Conservation (phyloP, 192 early-diverging fungal species). For the Backusella luteola region DNA sequence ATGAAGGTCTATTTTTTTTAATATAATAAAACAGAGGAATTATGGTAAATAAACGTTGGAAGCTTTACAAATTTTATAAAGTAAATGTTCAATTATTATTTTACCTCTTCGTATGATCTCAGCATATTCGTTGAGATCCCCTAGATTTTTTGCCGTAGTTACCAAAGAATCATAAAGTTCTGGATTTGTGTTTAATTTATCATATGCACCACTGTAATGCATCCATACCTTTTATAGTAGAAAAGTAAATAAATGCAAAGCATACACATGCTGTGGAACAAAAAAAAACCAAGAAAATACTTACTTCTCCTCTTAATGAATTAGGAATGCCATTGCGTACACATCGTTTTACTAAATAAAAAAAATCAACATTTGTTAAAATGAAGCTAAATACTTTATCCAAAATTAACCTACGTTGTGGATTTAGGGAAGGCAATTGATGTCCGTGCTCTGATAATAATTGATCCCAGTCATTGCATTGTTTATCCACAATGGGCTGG, state of each 20-base stretch:
- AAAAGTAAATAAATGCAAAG: neutral
- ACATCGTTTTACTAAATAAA: conserved; percentile 59
- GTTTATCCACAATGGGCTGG: conserved; percentile 45
- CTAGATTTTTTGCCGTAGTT: conserved; percentile 38
- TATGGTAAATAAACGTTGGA: neutral
- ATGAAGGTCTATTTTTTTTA: conserved; percentile 60
- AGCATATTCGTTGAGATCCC: conserved; percentile 61
- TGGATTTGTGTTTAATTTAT: conserved; percentile 49
- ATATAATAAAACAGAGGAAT: neutral
- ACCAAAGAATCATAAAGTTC: conserved; percentile 58
- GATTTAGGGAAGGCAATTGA: neutral
- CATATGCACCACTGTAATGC: conserved; percentile 68
- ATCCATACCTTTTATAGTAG: conserved; percentile 42
- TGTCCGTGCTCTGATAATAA: conserved; percentile 36
- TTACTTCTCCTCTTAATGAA: conserved; percentile 55
- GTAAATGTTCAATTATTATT: neutral
- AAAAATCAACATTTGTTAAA: neutral
- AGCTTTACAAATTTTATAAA: neutral
- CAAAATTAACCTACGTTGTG: neutral
- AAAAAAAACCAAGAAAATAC: neutral
- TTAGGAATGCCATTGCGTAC: conserved; percentile 74
- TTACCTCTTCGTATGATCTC: conserved; percentile 67
- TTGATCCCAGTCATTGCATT: conserved; percentile 46
- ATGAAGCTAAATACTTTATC: neutral
- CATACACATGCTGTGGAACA: conserved; percentile 9